phyloP scores from a whole-genome alignment of 2,329 filamentous ascomycete species.

The Didymella glomerata region DNA sequence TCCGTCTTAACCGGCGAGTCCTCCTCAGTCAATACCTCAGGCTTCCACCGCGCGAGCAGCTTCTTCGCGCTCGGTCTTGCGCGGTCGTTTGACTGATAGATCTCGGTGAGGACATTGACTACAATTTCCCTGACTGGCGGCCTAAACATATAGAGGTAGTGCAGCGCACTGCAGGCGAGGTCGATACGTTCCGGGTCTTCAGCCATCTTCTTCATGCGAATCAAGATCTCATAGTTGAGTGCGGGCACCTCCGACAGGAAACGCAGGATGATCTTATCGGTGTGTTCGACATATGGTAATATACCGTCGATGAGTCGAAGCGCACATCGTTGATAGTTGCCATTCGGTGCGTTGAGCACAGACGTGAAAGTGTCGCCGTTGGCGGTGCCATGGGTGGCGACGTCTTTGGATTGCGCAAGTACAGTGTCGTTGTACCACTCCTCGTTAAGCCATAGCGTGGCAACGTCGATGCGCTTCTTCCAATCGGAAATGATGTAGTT shows the following conservation, averaged over 20 bases:
- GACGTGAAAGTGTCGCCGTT: slow-evolving; percentile 56
- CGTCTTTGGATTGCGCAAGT: slow-evolving; percentile 51
- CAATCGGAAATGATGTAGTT: slow-evolving; percentile 92
- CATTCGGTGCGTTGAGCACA: slow-evolving; percentile 27
- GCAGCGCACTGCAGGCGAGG: slow-evolving; percentile 65
- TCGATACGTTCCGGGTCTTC: slow-evolving; percentile 70
- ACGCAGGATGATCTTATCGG: slow-evolving; percentile 87
- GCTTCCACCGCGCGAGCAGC: slow-evolving; percentile 64
- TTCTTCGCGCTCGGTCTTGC: slow-evolving; percentile 61
- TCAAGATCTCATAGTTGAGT: slow-evolving; percentile 74
- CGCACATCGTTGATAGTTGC: slow-evolving; percentile 80
- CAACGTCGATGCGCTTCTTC: slow-evolving; percentile 84
- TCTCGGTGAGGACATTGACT: slow-evolving; percentile 65
- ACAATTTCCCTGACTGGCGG: slow-evolving; percentile 66
- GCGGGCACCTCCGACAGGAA: slow-evolving; percentile 92
- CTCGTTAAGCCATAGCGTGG: slow-evolving; percentile 93
- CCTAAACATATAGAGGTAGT: slow-evolving; percentile 61
- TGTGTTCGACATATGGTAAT: slow-evolving; percentile 86
- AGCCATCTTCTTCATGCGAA: slow-evolving; percentile 71
- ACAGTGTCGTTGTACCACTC: slow-evolving; percentile 95
- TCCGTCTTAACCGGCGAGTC: slow-evolving; percentile 36
- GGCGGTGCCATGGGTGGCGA: slow-evolving; percentile 44
- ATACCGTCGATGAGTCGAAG: slow-evolving; percentile 87
- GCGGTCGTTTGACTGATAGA: slow-evolving; percentile 61
- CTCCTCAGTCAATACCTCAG: slow-evolving; percentile 53